Base-by-base conservation (phyloP, 805 yeast species). In the Pichia manshurica region DNA sequence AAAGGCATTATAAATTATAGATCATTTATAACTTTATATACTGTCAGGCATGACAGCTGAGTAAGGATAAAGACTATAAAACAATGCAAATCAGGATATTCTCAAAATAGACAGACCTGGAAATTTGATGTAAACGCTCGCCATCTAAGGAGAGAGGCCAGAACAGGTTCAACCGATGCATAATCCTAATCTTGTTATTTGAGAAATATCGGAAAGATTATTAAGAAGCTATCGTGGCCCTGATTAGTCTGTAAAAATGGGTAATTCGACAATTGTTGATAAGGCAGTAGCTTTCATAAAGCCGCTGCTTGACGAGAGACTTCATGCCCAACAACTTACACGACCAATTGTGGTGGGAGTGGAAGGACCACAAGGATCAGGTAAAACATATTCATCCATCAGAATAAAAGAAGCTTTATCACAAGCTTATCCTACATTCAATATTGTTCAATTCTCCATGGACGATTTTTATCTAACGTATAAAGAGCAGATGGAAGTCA, bases 381-480 rank as follows among this genome's bases (percentile, higher is more conserved):
- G 95, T 0, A 85, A 85, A 61, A 74, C 87, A 3, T 81, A 70
- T 50, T 65, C 81, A 2, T 72, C 87, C 0, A 58, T 62, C 1
- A 63, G 70, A 34, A 56, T 84, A 4, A 58, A 63, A 2, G 41
- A 52, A 1, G 54, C 66, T 39, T 56, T 82, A 16, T 48, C 60
- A 16, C 42, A 49, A 15, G 42, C 55, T 31, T 72, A 66, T 53
- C 75, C 76, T 1, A 45, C 57, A 1, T 56, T 72, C 21, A 65
- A 59, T 5, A 61, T 76, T 2, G 66, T 77, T 2, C 74, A 69
- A 23, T 65, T 86, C 41, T 90, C 96, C 49, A 76, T 89, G 56
- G 99, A 91, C 66, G 98, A 93, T 64, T 78, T 87, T 50, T 91
- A 91, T 62, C 67, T 87, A 35, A 79, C 87, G 0, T 81, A 79